A percentile compares a stretch with the other conserved stretches of the same genome.
Conservation (phyloP, 768 basidiomycete species). For the Lactarius indigo region DNA sequence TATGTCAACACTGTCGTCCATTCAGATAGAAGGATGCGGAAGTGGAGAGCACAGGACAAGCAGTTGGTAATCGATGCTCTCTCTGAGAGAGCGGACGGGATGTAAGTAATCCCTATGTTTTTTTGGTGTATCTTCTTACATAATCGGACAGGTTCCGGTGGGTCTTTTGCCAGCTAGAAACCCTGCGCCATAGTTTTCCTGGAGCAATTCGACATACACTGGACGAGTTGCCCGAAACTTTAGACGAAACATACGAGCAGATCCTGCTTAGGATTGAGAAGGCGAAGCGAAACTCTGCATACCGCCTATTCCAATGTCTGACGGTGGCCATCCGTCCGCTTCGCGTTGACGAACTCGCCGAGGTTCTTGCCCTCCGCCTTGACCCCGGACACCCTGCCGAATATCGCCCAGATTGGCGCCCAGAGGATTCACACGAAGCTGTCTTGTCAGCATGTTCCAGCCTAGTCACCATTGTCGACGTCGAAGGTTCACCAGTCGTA, state of each 20-base stretch:
- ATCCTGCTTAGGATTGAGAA: neutral
- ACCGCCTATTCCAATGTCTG: neutral
- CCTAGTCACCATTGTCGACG: neutral
- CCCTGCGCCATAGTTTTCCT: neutral
- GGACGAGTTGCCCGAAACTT: neutral
- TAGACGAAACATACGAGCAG: neutral
- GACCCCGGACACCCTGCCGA: neutral
- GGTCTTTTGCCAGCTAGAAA: neutral
- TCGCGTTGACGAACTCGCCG: neutral
- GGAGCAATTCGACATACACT: neutral
- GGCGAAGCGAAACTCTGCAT: neutral
- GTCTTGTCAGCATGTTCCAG: neutral
- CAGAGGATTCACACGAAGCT: neutral
- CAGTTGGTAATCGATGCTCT: neutral
- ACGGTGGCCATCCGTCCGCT: neutral
- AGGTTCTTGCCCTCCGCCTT: neutral
- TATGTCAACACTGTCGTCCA: neutral
- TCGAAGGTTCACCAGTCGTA: neutral
- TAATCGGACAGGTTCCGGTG: neutral
- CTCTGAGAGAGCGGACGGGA: neutral
- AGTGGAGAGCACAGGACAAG: neutral
- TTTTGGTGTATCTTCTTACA: neutral
- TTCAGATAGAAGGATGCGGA: neutral
- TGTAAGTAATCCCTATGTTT: neutral
- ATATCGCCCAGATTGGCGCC: conserved; percentile 1